Conservation (phyloP, 1,139 yeast genomes). For the Kluyveromyces sp. region DNA sequence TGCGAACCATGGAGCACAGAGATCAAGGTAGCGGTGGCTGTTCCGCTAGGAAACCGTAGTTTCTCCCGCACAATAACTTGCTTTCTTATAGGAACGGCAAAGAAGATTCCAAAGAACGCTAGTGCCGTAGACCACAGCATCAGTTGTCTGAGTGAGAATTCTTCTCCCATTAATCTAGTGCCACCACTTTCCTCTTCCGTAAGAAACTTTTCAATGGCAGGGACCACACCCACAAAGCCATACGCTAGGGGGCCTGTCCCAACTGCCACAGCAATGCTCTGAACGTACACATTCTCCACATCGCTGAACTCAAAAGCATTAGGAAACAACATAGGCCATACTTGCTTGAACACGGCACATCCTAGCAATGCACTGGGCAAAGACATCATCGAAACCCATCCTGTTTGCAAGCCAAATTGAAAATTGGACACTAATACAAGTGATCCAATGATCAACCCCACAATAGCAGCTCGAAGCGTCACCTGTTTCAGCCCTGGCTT, state of each 20-base stretch:
- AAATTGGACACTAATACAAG: constrained; percentile 80
- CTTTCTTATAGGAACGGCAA: constrained; percentile 80
- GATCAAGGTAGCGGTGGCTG: constrained; percentile 90
- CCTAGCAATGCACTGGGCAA: constrained; percentile 88
- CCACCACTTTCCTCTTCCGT: constrained; percentile 72
- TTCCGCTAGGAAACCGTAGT: constrained; percentile 88
- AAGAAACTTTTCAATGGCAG: constrained; percentile 87
- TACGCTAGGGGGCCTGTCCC: constrained; percentile 96
- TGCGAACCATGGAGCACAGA: constrained; percentile 75
- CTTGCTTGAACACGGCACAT: constrained; percentile 61
- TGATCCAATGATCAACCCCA: constrained; percentile 74
- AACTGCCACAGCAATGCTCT: constrained; percentile 90
- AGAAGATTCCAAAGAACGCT: constrained; percentile 91
- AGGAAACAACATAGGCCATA: constrained; percentile 32
- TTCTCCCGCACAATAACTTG: constrained; percentile 83
- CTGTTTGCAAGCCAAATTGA: constrained; percentile 94
- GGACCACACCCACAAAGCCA: constrained; percentile 93
- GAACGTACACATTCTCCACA: constrained; percentile 87
- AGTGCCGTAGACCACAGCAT: constrained; percentile 78
- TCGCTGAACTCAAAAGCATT: constrained; percentile 55
- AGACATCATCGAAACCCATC: constrained; percentile 99
- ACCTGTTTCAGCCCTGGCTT: constrained; percentile 45
- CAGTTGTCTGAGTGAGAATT: constrained; percentile 44
- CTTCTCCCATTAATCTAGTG: constrained; percentile 33
- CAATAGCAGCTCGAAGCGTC: constrained; percentile 62